Evolutionary conservation across 306 rosid species (phyloP).

Genomic region (Quercus engelmannii): DNA sequence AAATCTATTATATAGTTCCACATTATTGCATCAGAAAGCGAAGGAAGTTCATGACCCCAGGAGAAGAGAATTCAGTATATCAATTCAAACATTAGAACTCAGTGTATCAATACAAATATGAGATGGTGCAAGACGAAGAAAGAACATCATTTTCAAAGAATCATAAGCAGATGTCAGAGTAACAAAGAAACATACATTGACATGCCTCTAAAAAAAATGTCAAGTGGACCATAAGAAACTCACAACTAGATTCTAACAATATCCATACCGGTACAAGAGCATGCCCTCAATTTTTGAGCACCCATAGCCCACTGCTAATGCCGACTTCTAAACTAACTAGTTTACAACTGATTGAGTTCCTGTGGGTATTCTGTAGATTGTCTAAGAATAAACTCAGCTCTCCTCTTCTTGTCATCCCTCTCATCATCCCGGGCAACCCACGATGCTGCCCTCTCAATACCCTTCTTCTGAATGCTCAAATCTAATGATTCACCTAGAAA

Average conservation of each 20-base stretch:
- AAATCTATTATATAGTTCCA: background rate
- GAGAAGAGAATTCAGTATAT: conserved; percentile 15
- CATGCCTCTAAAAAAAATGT: conserved; percentile 31
- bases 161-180: conserved; percentile 16
- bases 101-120: conserved; percentile 20
- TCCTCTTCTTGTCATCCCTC: conserved; percentile 88
- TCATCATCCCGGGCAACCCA: conserved; percentile 68
- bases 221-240: conserved; percentile 40
- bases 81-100: conserved; percentile 26
- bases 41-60: background rate
- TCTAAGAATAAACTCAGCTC: conserved; percentile 83
- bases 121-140: conserved; percentile 2
- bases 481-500: conserved; percentile 65
- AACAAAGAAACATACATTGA: conserved; percentile 30
- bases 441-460: conserved; percentile 28
- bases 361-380: conserved; percentile 80
- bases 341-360: conserved; percentile 79
- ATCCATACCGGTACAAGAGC: conserved; percentile 38
- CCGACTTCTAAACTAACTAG: conserved; percentile 30
- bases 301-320: conserved; percentile 16
- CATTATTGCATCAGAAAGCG: background rate
- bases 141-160: conserved; percentile 16
- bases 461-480: conserved; percentile 65
- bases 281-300: conserved; percentile 24
- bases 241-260: conserved; percentile 26